Evolutionary conservation across 306 rosid genomes (phyloP).

Genomic region (Malus sylvestris): DNA sequence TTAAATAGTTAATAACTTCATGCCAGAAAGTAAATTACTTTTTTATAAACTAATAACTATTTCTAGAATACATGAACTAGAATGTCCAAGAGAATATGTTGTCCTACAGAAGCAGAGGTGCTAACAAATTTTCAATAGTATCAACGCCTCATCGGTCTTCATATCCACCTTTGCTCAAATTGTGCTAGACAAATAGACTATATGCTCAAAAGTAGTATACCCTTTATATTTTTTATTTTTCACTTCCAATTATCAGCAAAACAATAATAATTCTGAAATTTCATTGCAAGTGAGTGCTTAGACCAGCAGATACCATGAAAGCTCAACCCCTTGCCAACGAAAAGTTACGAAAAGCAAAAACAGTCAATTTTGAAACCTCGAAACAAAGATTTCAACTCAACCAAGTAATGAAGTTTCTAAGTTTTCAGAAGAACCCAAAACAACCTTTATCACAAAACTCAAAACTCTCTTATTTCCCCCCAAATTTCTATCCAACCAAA

Average conservation of each 20-base stretch:
- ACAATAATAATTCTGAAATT: background rate
- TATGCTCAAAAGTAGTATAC: background rate
- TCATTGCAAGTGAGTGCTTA: background rate
- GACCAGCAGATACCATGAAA: background rate
- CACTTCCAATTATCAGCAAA: background rate
- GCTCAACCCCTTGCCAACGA: background rate
- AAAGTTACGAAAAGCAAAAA: background rate
- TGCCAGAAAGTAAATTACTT: background rate
- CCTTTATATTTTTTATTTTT: background rate
- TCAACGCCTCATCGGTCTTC: background rate
- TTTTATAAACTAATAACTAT: background rate
- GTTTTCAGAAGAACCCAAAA: constrained; percentile 2
- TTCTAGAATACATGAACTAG: background rate
- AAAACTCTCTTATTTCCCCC: background rate
- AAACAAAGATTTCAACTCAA: background rate
- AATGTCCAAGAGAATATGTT: background rate
- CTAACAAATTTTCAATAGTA: background rate
- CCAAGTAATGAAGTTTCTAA: background rate
- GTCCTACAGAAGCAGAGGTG: background rate
- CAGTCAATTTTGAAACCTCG: background rate
- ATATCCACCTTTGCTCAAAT: background rate
- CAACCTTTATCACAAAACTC: background rate
- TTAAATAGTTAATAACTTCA: background rate
- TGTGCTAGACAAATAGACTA: background rate
- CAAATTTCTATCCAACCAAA: constrained; percentile 4